Evolutionary conservation across 192 early-diverging fungal genomes (phyloP).

Genomic region (Rhizophagus clarus): DNA sequence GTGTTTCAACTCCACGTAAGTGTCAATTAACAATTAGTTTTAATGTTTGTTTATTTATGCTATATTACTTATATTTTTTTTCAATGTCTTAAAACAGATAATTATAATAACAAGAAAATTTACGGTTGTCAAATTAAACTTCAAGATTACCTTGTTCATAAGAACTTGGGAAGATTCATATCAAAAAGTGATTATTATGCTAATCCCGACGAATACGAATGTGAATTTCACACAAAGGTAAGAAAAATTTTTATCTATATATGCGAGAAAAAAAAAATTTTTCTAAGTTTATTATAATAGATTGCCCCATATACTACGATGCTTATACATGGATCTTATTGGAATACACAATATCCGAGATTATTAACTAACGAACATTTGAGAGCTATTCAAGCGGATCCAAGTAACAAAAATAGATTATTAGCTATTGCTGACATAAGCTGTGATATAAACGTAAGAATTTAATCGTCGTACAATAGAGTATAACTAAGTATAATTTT

Average conservation of each 20-base stretch:
- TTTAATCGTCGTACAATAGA: neutral
- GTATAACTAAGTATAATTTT: neutral
- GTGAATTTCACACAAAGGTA: constrained; percentile 78
- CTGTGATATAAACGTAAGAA: constrained; percentile 83
- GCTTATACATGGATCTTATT: constrained; percentile 93
- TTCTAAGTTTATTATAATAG: constrained; percentile 32
- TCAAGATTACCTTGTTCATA: constrained; percentile 81
- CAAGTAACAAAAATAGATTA: constrained; percentile 70
- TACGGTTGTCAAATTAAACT: constrained; percentile 82
- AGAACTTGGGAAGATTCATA: constrained; percentile 63
- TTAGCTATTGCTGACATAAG: constrained; percentile 89
- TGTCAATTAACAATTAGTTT: neutral
- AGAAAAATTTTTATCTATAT: neutral
- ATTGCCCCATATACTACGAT: constrained; percentile 91
- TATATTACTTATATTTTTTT: neutral
- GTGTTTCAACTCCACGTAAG: constrained; percentile 62
- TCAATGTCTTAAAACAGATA: neutral
- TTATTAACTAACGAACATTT: constrained; percentile 86
- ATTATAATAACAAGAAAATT: constrained; percentile 52
- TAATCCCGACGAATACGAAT: constrained; percentile 78
- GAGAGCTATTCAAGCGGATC: constrained; percentile 64
- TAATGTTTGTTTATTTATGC: neutral
- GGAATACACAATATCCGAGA: constrained; percentile 85
- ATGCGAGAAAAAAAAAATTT: neutral
- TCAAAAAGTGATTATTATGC: constrained; percentile 69